Evolutionary conservation across 768 basidiomycete species (phyloP).

Genomic region (Leccinum barrowsii): DNA sequence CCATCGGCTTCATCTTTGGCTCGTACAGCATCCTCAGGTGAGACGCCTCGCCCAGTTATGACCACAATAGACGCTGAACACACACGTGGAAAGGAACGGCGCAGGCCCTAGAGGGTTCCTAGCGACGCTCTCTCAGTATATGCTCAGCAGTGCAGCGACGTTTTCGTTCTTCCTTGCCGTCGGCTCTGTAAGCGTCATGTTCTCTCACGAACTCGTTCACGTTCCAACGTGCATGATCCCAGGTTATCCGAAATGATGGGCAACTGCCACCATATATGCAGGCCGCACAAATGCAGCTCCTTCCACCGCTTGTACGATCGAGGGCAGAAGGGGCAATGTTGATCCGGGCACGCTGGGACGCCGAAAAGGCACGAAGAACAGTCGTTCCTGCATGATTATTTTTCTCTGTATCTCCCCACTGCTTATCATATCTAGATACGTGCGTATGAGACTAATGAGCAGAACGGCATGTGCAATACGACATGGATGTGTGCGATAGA

Average conservation of each 20-base stretch:
- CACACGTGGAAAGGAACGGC: constrained; percentile 56
- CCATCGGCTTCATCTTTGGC: constrained; percentile 97
- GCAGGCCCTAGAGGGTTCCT: constrained; percentile 88
- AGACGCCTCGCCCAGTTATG: constrained; percentile 21
- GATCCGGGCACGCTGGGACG: constrained; percentile 75
- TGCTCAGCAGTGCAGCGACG: constrained; percentile 96
- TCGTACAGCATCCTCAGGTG: constrained; percentile 88
- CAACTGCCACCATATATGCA: constrained; percentile 56
- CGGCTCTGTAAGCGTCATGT: constrained; percentile 63
- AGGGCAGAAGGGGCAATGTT: constrained; percentile 65
- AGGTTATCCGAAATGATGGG: constrained; percentile 90
- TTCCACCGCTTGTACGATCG: constrained; percentile 55
- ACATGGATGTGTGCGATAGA: constrained; percentile 11
- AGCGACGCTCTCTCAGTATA: constrained; percentile 94
- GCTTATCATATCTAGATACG: constrained; percentile 14
- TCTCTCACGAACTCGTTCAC: neutral
- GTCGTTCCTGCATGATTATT: constrained; percentile 8
- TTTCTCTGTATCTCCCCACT: constrained; percentile 3
- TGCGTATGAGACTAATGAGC: constrained; percentile 11
- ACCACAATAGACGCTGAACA: constrained; percentile 5
- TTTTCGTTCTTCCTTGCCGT: constrained; percentile 97
- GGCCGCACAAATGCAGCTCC: constrained; percentile 58
- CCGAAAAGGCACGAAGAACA: constrained; percentile 42
- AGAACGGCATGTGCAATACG: constrained; percentile 12
- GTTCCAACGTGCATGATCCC: constrained; percentile 2